Conservation (phyloP, 495 filamentous ascomycete species). For the Thozetella sp. region DNA sequence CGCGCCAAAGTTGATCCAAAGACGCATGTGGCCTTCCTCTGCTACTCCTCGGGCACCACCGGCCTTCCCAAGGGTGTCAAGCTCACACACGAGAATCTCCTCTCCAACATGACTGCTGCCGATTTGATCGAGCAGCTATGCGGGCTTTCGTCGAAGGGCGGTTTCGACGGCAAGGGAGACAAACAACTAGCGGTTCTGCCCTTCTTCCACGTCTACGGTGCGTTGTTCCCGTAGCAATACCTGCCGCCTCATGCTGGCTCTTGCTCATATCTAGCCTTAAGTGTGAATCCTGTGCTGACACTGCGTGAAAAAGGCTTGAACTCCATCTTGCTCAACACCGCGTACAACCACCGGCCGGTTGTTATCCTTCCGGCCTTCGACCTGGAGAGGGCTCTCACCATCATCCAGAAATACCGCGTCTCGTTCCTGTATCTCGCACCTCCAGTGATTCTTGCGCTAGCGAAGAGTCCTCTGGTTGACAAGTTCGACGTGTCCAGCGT, state of each 20-base stretch:
- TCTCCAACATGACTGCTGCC: conserved; percentile 59
- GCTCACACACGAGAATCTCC: conserved; percentile 77
- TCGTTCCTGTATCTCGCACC: conserved; percentile 82
- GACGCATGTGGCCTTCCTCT: conserved; percentile 62
- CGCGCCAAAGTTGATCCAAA: conserved; percentile 50
- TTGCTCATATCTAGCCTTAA: neutral
- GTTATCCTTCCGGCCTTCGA: conserved; percentile 83
- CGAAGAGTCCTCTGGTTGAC: conserved; percentile 69
- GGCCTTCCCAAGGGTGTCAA: conserved; percentile 87
- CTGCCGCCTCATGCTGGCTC: too few species aligned
- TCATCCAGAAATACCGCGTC: conserved; percentile 72
- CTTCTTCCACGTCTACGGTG: conserved; percentile 87
- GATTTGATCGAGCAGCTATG: conserved; percentile 49
- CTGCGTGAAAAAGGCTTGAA: conserved; percentile 20
- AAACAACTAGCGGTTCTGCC: conserved; percentile 73
- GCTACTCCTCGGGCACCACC: conserved; percentile 84
- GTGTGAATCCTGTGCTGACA: neutral
- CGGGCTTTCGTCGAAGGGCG: conserved; percentile 58
- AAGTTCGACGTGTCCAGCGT: conserved; percentile 80
- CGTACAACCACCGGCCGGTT: conserved; percentile 64
- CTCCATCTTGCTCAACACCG: conserved; percentile 20
- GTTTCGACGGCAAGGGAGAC: conserved; percentile 65
- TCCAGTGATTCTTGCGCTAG: conserved; percentile 75
- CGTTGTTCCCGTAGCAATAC: too few species aligned
- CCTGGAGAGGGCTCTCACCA: conserved; percentile 72